Evolutionary conservation across 176 grass and related monocot species (phyloP), one percentile per base, ranked within the genome.

Genomic region (Lolium perenne): DNA sequence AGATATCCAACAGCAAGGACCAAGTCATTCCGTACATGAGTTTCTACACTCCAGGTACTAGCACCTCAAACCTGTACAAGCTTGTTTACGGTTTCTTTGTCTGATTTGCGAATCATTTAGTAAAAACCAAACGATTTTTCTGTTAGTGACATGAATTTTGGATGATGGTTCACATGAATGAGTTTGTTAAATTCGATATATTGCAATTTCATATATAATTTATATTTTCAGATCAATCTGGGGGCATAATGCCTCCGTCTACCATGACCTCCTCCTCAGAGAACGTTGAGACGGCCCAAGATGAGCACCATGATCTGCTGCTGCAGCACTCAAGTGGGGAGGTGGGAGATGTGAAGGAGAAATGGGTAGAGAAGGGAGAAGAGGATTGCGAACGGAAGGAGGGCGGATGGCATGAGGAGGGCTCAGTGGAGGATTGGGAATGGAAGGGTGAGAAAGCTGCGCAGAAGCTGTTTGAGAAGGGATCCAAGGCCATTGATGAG

Each of bases 31-130:
- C 71, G 14, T 51, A 51, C 71, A 51, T 3, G 13, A 50, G 71
- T 23, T 74, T 74, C 46, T 74, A 74, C 71, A 74, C 71, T 74
- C 71, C 22, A 74, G 71, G 71, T 74, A 74, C 71, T 29, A 50
- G 3, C 71, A 74, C 22, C 0, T 23, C 71, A 74, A 74, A 50
- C 46, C 1, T 74, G 71, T 17, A 74, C 71, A 74, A 74, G 21
- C 71, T 26, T 16, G 1, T 16, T 6, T 74, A 26, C 10, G 43
- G 15, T 74, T 74, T 43, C 45, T 48, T 23, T 74, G 45, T 15
- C 49, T 74, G 45, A 51, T 50, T 25, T 74, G 71, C 0, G 11
- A 74, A 74, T 74, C 0, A 16, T 23, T 74, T 74, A 49, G 22
- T 48, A 49, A 15, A 0, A 18, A 56, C 4, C 6, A 73, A 21